These are phyloP conservation scores for Inga laurina DNA, from an alignment of 306 rosid genomes.

Conservation along the genomic window DNA sequence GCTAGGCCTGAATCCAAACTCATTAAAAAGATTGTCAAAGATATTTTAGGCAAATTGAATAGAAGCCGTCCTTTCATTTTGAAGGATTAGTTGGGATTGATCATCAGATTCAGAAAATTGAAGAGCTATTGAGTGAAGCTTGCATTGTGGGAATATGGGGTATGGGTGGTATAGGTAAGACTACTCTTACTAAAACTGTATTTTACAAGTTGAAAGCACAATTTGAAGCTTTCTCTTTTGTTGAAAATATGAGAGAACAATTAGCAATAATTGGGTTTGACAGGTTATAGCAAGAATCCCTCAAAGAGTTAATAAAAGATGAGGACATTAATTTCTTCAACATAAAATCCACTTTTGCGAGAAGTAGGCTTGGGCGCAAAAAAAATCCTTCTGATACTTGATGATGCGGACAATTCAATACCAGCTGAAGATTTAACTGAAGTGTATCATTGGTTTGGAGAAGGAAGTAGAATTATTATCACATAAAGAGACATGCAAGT, in stretches of 20 bases:
- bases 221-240: slow-evolving; percentile 5
- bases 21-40: too few relatives aligned
- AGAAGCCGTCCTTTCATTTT: too few relatives aligned
- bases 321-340: background rate
- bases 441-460: background rate
- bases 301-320: background rate
- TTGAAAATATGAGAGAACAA: background rate
- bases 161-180: too few relatives aligned
- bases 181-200: background rate
- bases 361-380: background rate
- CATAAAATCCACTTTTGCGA: background rate
- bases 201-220: background rate
- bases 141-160: too few relatives aligned
- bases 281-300: background rate
- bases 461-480: slow-evolving; percentile 24
- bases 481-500: slow-evolving; percentile 15
- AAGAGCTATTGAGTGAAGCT: too few relatives aligned
- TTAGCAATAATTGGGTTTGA: background rate
- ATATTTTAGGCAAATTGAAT: too few relatives aligned
- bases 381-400: background rate
- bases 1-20: too few relatives aligned
- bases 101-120: too few relatives aligned
- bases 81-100: too few relatives aligned
- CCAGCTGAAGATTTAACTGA: background rate
- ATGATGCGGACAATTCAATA: background rate